These are phyloP conservation scores for Erigeron philadelphicus DNA, from an alignment of 140 eudicot genomes.

Conservation along the genomic window DNA sequence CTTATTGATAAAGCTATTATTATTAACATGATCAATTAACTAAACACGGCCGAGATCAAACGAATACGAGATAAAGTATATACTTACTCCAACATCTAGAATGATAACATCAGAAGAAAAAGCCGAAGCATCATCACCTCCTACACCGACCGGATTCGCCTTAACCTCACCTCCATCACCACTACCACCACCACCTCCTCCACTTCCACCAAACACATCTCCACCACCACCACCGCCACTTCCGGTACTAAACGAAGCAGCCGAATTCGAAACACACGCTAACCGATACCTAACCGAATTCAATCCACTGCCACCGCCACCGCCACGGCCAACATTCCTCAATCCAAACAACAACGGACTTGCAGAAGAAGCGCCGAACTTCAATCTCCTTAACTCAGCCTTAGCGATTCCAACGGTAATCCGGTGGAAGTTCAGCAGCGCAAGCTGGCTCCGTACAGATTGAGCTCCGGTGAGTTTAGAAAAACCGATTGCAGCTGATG, in stretches of 20 bases:
- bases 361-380: constrained; percentile 23
- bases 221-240: constrained; percentile 45
- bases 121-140: constrained; percentile 48
- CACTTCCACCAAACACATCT: constrained; percentile 34
- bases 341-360: constrained; percentile 14
- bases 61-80: not conserved
- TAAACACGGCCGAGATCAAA: not conserved
- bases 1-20: not conserved
- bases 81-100: constrained; percentile 77
- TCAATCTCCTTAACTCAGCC: constrained; percentile 23
- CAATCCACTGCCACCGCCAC: constrained; percentile 14
- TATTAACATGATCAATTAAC: not conserved
- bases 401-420: not conserved
- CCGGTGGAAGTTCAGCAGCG: constrained; percentile 32
- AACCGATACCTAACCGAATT: constrained; percentile 30
- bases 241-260: constrained; percentile 60
- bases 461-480: constrained; percentile 45
- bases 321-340: constrained; percentile 16
- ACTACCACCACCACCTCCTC: constrained; percentile 59
- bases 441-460: constrained; percentile 31
- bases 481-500: constrained; percentile 36
- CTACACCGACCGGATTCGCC: constrained; percentile 44
- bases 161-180: constrained; percentile 60
- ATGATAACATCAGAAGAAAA: constrained; percentile 67
- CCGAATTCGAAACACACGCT: constrained; percentile 50